Conservation (phyloP, 495 filamentous ascomycete genomes). For the Trichoderma reesei region DNA sequence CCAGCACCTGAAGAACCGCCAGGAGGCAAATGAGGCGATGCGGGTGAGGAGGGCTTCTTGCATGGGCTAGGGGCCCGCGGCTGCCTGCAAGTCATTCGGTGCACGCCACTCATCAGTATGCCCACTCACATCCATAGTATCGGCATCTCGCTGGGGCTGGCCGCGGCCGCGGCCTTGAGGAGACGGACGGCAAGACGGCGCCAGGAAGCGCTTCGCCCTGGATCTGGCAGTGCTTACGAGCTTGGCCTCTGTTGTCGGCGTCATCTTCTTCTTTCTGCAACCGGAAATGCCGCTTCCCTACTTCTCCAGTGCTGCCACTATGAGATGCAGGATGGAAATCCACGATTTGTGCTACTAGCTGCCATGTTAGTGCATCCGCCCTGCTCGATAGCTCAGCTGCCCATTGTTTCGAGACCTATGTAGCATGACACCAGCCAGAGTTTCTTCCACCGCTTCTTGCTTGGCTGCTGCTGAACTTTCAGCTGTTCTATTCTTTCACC, state of each 20-base stretch:
- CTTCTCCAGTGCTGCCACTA: not conserved
- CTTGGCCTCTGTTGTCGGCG: not conserved
- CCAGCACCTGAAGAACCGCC: not conserved
- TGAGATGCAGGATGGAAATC: not conserved
- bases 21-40: not conserved
- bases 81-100: slow-evolving; percentile 1
- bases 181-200: not conserved
- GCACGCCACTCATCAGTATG: not conserved
- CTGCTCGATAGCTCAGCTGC: slow-evolving; percentile 5
- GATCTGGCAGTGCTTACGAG: not conserved
- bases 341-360: not conserved
- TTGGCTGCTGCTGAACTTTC: not conserved
- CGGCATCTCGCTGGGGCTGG: not conserved
- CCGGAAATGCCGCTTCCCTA: not conserved
- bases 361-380: not conserved
- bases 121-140: too few species aligned
- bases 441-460: not conserved
- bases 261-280: not conserved
- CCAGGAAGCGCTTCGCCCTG: not conserved
- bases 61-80: not conserved
- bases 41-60: not conserved
- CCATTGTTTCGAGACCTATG: slow-evolving; percentile 2
- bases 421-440: not conserved
- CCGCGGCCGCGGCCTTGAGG: not conserved
- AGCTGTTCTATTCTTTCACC: not conserved